Evolutionary conservation across 139 green algal genomes (phyloP), one percentile per base, ranked within the genome.

Genomic region (Dunaliella primolecta): DNA sequence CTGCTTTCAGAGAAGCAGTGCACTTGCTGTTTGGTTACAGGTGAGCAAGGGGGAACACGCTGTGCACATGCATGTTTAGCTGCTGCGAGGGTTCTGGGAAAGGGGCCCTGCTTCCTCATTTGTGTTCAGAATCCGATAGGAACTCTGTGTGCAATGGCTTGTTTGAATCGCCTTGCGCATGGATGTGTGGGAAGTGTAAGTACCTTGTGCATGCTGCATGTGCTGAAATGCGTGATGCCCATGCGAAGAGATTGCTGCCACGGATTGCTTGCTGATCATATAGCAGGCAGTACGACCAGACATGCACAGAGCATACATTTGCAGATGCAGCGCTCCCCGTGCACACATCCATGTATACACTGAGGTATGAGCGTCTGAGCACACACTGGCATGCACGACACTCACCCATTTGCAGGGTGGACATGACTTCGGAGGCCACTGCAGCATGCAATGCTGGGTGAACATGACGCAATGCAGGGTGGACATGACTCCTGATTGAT

Each of bases 21-120:
- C 91, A 89, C 81, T 79, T 32, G n/a, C 87, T 97, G 84, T 97
- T 97, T 89, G 94, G 94, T 36, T 97, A 95, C 88, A 81, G 88
- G 31, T 85, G 82, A 1, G 87, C 56, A 35, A 85, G 78, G 37
- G 35, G 81, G 82, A 3, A 21, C 30, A 38, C 3, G 15, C 2
- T 31, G 3, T 7, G 29, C 76, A 81, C 38, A 2, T n/a, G 3
- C 3, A 46, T 3, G 11, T 32, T n/a, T 25, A 25, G 75, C 30
- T 55, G 31, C 75, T 33, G 72, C 72, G 20, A 15, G n/a, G 31
- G 3, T 2, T 7, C 31, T 33, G 15, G 3, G 21, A 3, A 20
- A 25, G 15, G 3, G n/a, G 30, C 75, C 31, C 32, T n/a, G n/a
- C 7, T 27, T 57, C 76, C 30, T 55, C 3, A 11, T 29, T 33